These are phyloP conservation scores for Sanghuangporus baumii DNA, from an alignment of 1,284 basidiomycete genomes.

Conservation along the genomic window DNA sequence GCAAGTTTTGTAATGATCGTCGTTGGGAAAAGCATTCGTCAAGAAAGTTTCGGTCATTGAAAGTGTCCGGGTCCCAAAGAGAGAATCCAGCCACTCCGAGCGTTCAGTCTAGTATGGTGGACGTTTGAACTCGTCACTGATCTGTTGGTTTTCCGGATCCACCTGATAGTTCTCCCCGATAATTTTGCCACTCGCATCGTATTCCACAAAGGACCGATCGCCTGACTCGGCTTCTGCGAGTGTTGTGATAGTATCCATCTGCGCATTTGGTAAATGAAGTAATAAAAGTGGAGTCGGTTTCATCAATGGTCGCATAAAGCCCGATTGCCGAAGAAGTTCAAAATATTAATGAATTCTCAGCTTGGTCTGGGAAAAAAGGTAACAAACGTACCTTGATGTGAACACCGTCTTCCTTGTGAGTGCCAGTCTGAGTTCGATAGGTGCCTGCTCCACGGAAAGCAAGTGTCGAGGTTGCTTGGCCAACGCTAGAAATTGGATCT, in stretches of 20 bases:
- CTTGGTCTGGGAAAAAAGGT: neutral
- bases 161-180: slow-evolving; percentile 14
- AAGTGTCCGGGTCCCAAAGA: too few relatives aligned
- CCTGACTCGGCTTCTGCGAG: slow-evolving; percentile 14
- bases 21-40: too few relatives aligned
- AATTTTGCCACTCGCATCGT: slow-evolving; percentile 16
- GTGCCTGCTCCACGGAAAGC: slow-evolving; percentile 16
- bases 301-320: neutral
- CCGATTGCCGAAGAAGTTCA: neutral
- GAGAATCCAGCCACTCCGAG: too few relatives aligned
- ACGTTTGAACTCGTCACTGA: slow-evolving; percentile 19
- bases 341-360: neutral
- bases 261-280: neutral
- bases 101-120: slow-evolving; percentile 11
- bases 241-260: slow-evolving; percentile 19
- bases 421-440: slow-evolving; percentile 2
- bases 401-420: slow-evolving; percentile 17
- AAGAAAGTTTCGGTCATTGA: too few relatives aligned
- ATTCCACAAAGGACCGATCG: slow-evolving; percentile 15
- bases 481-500: neutral
- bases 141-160: slow-evolving; percentile 17
- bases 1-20: too few relatives aligned
- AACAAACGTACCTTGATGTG: slow-evolving; percentile 16
- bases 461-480: slow-evolving; percentile 16
- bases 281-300: neutral